These are phyloP conservation scores for Backusella westeae DNA, from an alignment of 192 early-diverging fungal species.

Conservation along the genomic window DNA sequence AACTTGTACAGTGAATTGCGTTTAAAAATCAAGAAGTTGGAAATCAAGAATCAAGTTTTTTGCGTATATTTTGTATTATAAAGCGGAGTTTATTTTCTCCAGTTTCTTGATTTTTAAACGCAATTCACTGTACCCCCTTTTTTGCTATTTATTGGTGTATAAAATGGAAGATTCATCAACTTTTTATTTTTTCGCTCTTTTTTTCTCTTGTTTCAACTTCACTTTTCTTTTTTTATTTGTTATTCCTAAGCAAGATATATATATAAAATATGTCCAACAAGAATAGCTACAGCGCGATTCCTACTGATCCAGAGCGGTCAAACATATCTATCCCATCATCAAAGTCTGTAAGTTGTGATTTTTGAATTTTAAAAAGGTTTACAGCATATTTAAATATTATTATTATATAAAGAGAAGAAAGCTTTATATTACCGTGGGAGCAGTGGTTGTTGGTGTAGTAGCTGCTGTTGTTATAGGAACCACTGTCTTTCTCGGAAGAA, in stretches of 20 bases:
- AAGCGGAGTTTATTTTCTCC: too few species aligned
- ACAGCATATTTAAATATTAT: background rate
- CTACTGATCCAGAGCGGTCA: slow-evolving; percentile 13
- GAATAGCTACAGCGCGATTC: slow-evolving; percentile 17
- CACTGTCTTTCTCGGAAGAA: slow-evolving; percentile 7
- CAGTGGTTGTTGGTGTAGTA: slow-evolving; percentile 2
- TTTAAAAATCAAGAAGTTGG: too few species aligned
- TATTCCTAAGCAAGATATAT: background rate
- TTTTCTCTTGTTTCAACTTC: background rate
- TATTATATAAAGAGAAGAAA: slow-evolving; percentile 16
- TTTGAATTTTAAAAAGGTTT: background rate
- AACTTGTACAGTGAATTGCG: too few species aligned
- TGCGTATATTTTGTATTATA: too few species aligned
- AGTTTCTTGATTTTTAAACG: too few species aligned
- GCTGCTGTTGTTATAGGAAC: slow-evolving; percentile 11
- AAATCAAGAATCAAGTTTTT: too few species aligned
- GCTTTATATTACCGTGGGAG: slow-evolving; percentile 4
- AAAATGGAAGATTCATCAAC: background rate
- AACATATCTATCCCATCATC: background rate
- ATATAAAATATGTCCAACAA: slow-evolving; percentile 3
- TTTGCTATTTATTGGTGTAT: background rate
- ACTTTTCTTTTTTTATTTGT: background rate
- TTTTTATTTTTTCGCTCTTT: background rate
- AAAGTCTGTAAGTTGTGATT: slow-evolving; percentile 2
- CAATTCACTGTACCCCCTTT: too few species aligned